phyloP scores from a whole-genome alignment of 2,329 filamentous ascomycete species.

The Fusarium lateritium region DNA sequence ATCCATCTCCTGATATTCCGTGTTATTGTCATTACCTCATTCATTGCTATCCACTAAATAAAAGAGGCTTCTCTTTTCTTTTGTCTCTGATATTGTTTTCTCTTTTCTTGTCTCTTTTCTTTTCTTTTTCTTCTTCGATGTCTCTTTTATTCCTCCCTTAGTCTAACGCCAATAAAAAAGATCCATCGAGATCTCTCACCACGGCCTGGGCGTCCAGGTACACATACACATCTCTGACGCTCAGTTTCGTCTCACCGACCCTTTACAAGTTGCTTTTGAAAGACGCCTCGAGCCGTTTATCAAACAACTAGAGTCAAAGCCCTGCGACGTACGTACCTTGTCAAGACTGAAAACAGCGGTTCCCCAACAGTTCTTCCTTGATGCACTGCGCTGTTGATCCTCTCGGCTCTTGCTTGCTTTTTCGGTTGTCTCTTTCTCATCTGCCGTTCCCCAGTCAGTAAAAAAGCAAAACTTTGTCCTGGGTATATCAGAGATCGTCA shows the following conservation, averaged over 20 bases:
- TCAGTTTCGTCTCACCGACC: conserved; percentile 26
- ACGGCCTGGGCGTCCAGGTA: conserved; percentile 9
- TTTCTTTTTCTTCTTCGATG: conserved; percentile 4
- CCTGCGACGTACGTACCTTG: conserved; percentile 4
- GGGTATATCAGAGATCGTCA: conserved; percentile 31
- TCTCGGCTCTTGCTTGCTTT: conserved; percentile 17
- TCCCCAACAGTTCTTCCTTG: background rate
- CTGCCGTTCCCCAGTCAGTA: conserved; percentile 21
- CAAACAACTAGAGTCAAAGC: background rate
- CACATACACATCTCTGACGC: background rate
- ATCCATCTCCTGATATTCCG: conserved; percentile 34
- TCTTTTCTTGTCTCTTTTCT: conserved; percentile 9
- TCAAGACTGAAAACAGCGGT: background rate
- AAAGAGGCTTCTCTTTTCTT: conserved; percentile 19
- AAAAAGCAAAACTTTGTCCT: conserved; percentile 17
- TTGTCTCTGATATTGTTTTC: conserved; percentile 10
- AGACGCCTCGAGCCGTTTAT: conserved; percentile 11
- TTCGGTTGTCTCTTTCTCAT: conserved; percentile 27
- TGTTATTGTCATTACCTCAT: too few species aligned
- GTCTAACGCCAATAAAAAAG: conserved; percentile 15
- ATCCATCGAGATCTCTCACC: conserved; percentile 16
- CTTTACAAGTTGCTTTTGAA: conserved; percentile 13
- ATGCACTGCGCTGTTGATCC: background rate
- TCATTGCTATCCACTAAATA: background rate
- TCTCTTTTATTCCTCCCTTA: background rate